Percentiles rank a stretch among this genome's conserved stretches.
Evolutionary conservation across 2,329 filamentous ascomycete species (phyloP).

Genomic region (Cytospora chrysosperma): DNA sequence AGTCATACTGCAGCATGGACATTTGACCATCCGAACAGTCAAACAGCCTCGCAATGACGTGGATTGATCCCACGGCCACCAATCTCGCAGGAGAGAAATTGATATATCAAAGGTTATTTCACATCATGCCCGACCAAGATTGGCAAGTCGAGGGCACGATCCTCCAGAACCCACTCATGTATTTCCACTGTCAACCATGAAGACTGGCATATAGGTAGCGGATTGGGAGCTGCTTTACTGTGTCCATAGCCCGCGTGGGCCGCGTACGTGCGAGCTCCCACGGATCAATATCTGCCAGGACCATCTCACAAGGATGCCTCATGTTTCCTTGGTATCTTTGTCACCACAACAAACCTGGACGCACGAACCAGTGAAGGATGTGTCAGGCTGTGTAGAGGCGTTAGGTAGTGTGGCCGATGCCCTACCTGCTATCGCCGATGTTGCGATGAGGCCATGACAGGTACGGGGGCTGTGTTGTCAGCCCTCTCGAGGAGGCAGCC

Average conservation of each 20-base stretch:
- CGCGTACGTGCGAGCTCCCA: not conserved
- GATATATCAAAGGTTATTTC: slow-evolving; percentile 11
- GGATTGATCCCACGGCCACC: slow-evolving; percentile 5
- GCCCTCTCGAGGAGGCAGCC: slow-evolving; percentile 15
- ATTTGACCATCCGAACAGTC: too few species aligned
- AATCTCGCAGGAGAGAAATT: not conserved
- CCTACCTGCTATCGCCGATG: not conserved
- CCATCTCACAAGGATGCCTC: slow-evolving; percentile 17
- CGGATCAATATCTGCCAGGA: slow-evolving; percentile 13
- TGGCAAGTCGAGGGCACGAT: not conserved
- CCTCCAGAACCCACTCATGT: not conserved
- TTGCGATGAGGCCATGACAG: not conserved
- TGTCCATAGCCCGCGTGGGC: not conserved
- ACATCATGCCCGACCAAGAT: slow-evolving; percentile 5
- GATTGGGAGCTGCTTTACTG: not conserved
- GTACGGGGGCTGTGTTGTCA: slow-evolving; percentile 24
- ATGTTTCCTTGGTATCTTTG: slow-evolving; percentile 6
- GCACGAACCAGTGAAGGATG: slow-evolving; percentile 7
- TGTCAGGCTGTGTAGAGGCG: not conserved
- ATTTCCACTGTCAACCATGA: not conserved
- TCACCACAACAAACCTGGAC: not conserved
- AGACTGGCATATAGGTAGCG: slow-evolving; percentile 1
- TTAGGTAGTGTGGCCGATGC: not conserved
- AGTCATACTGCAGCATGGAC: slow-evolving; percentile 5
- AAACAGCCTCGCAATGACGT: slow-evolving; percentile 1